Evolutionary conservation across 2,329 filamentous ascomycete genomes (phyloP).

Genomic region (Emmonsiellopsis sp.): DNA sequence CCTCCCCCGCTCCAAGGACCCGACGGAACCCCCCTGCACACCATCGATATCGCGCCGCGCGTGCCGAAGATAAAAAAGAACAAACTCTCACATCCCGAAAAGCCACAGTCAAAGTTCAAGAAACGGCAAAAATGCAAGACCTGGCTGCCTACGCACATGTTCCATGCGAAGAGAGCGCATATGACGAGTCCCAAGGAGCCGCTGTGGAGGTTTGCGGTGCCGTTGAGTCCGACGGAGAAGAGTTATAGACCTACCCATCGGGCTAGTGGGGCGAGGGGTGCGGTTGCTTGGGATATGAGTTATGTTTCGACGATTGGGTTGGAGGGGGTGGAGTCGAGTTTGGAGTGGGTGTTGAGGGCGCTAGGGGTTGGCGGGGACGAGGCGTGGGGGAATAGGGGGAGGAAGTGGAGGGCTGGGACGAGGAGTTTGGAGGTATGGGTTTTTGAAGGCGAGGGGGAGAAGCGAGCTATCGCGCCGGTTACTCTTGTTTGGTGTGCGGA

Average conservation of each 20-base stretch:
- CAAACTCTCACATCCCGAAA: constrained; percentile 54
- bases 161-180: constrained; percentile 82
- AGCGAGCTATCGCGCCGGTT: constrained; percentile 58
- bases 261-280: constrained; percentile 64
- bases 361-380: constrained; percentile 53
- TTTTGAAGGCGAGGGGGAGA: constrained; percentile 45
- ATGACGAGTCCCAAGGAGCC: constrained; percentile 74
- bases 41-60: constrained; percentile 29
- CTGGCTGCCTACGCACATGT: constrained; percentile 91
- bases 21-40: constrained; percentile 13
- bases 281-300: constrained; percentile 85
- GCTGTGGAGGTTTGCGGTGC: constrained; percentile 84
- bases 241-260: constrained; percentile 81
- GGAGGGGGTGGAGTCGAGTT: constrained; percentile 55
- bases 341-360: constrained; percentile 57
- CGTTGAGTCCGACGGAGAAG: constrained; percentile 79
- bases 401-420: constrained; percentile 61
- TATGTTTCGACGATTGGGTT: constrained; percentile 83
- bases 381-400: constrained; percentile 54
- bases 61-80: constrained; percentile 62
- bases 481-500: constrained; percentile 65
- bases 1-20: constrained; percentile 15
- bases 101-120: constrained; percentile 61
- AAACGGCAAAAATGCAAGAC: constrained; percentile 83
- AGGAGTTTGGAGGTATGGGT: constrained; percentile 51